Evolutionary conservation across 495 filamentous ascomycete species (phyloP).

Genomic region (Podospora comata): DNA sequence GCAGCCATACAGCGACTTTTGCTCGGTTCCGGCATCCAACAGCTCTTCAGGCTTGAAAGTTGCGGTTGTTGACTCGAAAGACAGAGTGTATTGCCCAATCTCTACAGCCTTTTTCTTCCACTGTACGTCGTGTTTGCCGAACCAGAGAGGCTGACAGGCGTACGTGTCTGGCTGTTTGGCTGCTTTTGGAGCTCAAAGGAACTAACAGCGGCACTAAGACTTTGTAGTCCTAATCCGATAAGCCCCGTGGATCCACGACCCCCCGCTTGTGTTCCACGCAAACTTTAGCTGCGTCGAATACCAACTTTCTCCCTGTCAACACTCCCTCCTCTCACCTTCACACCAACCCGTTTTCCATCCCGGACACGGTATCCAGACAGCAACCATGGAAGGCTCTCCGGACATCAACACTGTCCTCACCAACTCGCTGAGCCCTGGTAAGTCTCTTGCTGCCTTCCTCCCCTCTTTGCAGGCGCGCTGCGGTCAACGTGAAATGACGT

Average conservation of each 20-base stretch:
- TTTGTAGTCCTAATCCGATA: constrained; percentile 24
- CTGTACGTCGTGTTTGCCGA: constrained; percentile 1
- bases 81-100: constrained; percentile 7
- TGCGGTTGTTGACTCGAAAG: constrained; percentile 38
- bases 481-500: not conserved
- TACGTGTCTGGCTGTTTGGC: not conserved
- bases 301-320: constrained; percentile 32
- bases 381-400: constrained; percentile 48
- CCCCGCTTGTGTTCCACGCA: constrained; percentile 39
- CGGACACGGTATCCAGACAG: constrained; percentile 26
- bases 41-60: constrained; percentile 23
- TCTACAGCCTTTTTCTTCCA: not conserved
- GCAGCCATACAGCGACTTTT: constrained; percentile 15
- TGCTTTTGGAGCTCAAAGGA: constrained; percentile 4
- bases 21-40: constrained; percentile 15
- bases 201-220: constrained; percentile 7
- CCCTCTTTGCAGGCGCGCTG: constrained; percentile 6
- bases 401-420: constrained; percentile 70
- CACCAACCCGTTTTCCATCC: constrained; percentile 29
- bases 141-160: no score
- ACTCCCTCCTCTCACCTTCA: constrained; percentile 25
- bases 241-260: constrained; percentile 30
- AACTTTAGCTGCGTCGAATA: constrained; percentile 35
- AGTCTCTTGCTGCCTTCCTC: constrained; percentile 33
- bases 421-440: constrained; percentile 87